phyloP scores from a whole-genome alignment of 2,329 filamentous ascomycete species.

The Ilyonectria robusta region DNA sequence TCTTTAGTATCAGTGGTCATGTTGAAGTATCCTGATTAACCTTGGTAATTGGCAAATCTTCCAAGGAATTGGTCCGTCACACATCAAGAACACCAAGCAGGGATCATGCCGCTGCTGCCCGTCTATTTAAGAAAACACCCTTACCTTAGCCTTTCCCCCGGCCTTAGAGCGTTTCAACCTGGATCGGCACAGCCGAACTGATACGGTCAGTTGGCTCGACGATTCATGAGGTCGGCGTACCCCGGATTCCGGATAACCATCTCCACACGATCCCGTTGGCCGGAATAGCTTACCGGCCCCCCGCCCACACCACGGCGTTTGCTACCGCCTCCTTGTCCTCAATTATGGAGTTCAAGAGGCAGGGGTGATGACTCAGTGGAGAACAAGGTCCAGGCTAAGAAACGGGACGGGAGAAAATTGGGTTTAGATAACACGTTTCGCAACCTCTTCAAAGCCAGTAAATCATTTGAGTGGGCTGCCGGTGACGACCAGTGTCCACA shows the following conservation, averaged over 20 bases:
- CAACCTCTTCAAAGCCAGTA: background rate
- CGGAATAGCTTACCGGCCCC: conserved; percentile 21
- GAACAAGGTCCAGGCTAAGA: background rate
- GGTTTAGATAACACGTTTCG: no score
- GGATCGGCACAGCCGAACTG: background rate
- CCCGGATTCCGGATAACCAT: conserved; percentile 33
- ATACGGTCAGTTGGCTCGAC: background rate
- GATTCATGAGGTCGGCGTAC: background rate
- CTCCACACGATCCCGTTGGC: conserved; percentile 20
- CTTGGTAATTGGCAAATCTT: background rate
- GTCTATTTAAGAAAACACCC: conserved; percentile 3
- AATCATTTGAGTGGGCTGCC: no score
- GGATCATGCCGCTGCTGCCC: background rate
- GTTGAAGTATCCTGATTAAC: background rate
- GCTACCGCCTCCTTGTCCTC: background rate
- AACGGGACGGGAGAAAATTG: background rate
- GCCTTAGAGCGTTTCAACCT: background rate
- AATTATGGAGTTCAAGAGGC: background rate
- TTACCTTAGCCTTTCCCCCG: background rate
- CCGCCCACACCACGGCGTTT: conserved; percentile 17
- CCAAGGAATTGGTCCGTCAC: background rate
- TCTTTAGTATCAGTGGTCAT: conserved; percentile 15
- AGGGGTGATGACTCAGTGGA: conserved; percentile 1
- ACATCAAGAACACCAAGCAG: background rate
- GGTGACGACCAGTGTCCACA: background rate